A percentile compares a stretch with the other conserved stretches of the same genome.
These are phyloP conservation scores for Rhizophagus prolifer DNA, from an alignment of 192 early-diverging fungal genomes.

Conservation along the genomic window DNA sequence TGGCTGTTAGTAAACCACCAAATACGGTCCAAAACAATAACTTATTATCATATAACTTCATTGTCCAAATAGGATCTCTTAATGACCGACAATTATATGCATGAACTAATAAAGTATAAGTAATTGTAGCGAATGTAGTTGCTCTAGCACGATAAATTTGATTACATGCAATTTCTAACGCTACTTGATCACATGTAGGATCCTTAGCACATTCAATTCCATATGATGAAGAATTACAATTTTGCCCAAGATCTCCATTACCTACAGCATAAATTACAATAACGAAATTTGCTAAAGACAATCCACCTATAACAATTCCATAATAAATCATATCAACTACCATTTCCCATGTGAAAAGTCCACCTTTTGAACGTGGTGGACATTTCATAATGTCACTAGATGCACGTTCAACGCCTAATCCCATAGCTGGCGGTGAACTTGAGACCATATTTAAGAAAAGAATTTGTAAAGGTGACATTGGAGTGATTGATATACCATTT, in stretches of 20 bases:
- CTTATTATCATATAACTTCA: too few species aligned
- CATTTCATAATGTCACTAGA: constrained; percentile 66
- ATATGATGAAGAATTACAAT: constrained; percentile 38
- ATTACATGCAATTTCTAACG: constrained; percentile 44
- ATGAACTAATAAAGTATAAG: too few species aligned
- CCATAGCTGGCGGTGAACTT: constrained; percentile 75
- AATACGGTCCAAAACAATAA: too few species aligned
- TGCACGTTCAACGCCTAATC: constrained; percentile 69
- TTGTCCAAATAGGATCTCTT: too few species aligned
- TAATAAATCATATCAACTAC: constrained; percentile 69
- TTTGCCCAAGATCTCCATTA: constrained; percentile 36
- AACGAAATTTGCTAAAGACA: constrained; percentile 58
- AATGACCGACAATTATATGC: too few species aligned
- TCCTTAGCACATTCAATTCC: too few species aligned
- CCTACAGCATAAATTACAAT: constrained; percentile 63
- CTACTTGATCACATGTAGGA: neutral
- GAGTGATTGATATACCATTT: constrained; percentile 62
- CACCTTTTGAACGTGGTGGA: constrained; percentile 64
- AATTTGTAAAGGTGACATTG: constrained; percentile 77
- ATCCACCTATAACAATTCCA: constrained; percentile 50
- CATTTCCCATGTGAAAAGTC: constrained; percentile 66
- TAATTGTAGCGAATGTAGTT: too few species aligned
- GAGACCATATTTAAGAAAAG: constrained; percentile 82
- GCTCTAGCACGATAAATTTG: constrained; percentile 71
- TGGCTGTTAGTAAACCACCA: too few species aligned